Evolutionary conservation across 176 grass and related monocot genomes (phyloP).

Genomic region (Triticum monococcum): DNA sequence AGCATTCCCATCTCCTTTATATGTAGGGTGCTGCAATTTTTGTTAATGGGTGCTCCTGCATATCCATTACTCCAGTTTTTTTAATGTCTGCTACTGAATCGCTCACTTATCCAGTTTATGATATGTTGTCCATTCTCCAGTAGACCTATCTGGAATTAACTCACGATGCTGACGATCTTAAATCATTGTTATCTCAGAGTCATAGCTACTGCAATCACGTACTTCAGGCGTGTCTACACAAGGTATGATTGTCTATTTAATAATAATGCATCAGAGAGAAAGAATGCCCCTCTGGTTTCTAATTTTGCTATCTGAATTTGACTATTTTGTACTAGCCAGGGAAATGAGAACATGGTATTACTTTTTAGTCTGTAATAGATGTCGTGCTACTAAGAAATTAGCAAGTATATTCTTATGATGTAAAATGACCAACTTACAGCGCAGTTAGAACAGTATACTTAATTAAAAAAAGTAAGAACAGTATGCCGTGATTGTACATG

Average conservation of each 20-base stretch:
- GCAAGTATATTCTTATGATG: not conserved
- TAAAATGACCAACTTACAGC: not conserved
- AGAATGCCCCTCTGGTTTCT: not conserved
- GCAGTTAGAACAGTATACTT: not conserved
- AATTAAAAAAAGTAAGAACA: not conserved
- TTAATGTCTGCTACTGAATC: not conserved
- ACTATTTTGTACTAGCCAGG: not conserved
- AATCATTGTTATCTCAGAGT: conserved; percentile 66
- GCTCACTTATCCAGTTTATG: not conserved
- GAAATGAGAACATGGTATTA: not conserved
- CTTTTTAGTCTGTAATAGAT: not conserved
- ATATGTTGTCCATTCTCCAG: not conserved
- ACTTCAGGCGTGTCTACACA: conserved; percentile 92
- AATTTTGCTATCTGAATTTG: not conserved
- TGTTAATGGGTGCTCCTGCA: not conserved
- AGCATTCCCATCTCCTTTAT: not conserved
- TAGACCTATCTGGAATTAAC: conserved; percentile 1
- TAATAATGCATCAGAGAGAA: not conserved
- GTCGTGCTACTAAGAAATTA: not conserved
- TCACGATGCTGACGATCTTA: conserved; percentile 14
- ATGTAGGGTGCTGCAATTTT: not conserved
- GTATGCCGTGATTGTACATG: not conserved
- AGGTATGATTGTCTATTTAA: conserved; percentile 62
- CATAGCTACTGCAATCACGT: conserved; percentile 90
- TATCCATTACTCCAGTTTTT: not conserved